Evolutionary conservation across 495 filamentous ascomycete genomes (phyloP), one percentile per base, ranked within the genome.

Genomic region (Cercophora newfieldiana): DNA sequence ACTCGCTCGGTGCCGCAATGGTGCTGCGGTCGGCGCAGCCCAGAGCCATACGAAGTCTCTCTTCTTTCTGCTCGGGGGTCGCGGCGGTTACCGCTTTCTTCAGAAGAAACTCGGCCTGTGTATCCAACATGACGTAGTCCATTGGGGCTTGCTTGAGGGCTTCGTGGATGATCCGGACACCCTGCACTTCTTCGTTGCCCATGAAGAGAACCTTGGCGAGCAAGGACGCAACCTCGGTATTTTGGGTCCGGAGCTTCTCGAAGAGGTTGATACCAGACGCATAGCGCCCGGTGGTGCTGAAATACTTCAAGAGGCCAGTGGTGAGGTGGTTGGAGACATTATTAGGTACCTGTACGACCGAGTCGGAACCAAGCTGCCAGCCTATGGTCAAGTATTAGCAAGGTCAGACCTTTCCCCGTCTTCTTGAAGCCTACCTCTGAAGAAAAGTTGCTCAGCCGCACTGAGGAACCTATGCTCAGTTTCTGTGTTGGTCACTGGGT

Each of bases 181-280:
- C 95, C 73, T 94, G 89, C 2, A 99, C 95, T 71, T 98, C 95
- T 76, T 99, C 95, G 73, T 98, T 93, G 30, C 91, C 94, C 83
- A 91, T 90, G 69, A 97, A 89, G 63, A 96, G 83, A 59, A 98
- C 94, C 65, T 89, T 90, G 7, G 95, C 90, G 16, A 99, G 85
- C 1, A 99, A 83, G 0, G 95, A 98, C 4, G 95, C 96, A 0
- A 98, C 92, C 70, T 99, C 96, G 7, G 93, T 87, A 71, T 97
- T 96, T 54, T 90, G 86, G 25, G 90, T 89, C 30, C 96, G 90
- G 56, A 99, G 84, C 76, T 99, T 99, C 76, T 97, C 93, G 67
- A 99, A 98, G 1, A 99, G 85, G 66, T 99, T 99, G 75, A 98
- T 97, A 10, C 94, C 95, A 0, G 95, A 98, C 24, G 96, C 87